Base-by-base conservation (phyloP, 306 rosid species). In the Datisca glomerata region DNA sequence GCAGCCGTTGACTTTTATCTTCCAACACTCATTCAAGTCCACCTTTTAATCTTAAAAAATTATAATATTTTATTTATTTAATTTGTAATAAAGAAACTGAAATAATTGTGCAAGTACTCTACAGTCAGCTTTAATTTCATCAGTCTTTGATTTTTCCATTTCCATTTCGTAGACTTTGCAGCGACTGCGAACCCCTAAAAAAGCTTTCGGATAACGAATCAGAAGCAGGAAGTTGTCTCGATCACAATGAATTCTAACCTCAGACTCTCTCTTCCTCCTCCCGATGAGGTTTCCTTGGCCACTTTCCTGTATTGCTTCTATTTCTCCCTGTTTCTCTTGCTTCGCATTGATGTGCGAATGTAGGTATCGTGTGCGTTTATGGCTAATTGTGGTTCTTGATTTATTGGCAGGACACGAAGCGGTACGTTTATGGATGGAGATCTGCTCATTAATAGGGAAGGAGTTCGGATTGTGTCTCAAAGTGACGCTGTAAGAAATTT, bases 371-470 rank as follows among this genome's bases (percentile, higher is more conserved):
- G 0, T 41, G 4, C 21, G 18, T 46, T 31, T 27, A n/a, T 10
- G 41, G 39, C 21, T 55, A 16, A 59, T 17, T 61, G 16, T 58
- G 69, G 35, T 51, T 52, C 27, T 70, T 67, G 45, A 9, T 45
- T 29, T 53, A 6, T 7, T 48, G 69, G 21, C 40, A 89, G 98
- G 72, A 89, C 98, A 18, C 67, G 70, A 49, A 71, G 94, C 50
- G 96, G 94, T 12, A 80, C 98, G n/a, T 89, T 89, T 73, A 78
- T 50, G 67, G 86, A 80, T 45, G 98, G 92, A 39, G 92, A 89
- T 78, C 89, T 89, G 49, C 92, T 89, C 36, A 94, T 89, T 5
- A 80, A 84, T 29, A 68, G 71, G 29, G 79, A 84, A 45, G 98
- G 98, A 13, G 92, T 89, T 53, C 84, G 95, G 59, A 57, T 89